phyloP scores from a whole-genome alignment of 169 alveolate species.

The Theileria equi region DNA sequence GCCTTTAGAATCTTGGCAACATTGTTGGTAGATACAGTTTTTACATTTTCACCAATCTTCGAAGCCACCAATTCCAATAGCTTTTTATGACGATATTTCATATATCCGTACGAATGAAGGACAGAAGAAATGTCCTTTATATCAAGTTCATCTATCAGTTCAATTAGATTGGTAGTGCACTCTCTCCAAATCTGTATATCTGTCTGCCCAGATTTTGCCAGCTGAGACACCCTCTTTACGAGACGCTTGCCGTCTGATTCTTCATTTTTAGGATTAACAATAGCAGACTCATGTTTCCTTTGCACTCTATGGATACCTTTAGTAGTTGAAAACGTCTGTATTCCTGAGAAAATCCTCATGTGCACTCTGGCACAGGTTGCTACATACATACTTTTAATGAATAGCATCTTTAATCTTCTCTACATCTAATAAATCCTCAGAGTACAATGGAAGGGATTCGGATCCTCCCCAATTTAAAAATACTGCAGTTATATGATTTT shows the following conservation, averaged over 20 bases:
- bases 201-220: conserved; percentile 43
- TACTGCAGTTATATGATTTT: conserved; percentile 27
- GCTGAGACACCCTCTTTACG: conserved; percentile 15
- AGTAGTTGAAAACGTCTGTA: background rate
- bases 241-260: conserved; percentile 16
- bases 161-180: conserved; percentile 16
- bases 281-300: background rate
- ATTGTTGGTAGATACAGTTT: conserved; percentile 7
- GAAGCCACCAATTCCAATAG: conserved; percentile 33
- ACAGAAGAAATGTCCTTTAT: background rate
- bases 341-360: background rate
- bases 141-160: conserved; percentile 3
- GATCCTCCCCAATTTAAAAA: conserved; percentile 53
- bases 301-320: background rate
- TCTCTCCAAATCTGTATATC: conserved; percentile 39
- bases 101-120: conserved; percentile 38
- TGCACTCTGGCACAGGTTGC: background rate
- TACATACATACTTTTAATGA: background rate
- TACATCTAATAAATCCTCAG: conserved; percentile 40
- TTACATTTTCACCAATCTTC: conserved; percentile 12
- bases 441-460: conserved; percentile 47
- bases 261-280: background rate
- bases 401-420: conserved; percentile 29
- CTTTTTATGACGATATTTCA: conserved; percentile 40
- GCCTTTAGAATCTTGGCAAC: conserved; percentile 28